Evolutionary conservation across 1,284 basidiomycete species (phyloP).

Genomic region (Trametes versicolor): DNA sequence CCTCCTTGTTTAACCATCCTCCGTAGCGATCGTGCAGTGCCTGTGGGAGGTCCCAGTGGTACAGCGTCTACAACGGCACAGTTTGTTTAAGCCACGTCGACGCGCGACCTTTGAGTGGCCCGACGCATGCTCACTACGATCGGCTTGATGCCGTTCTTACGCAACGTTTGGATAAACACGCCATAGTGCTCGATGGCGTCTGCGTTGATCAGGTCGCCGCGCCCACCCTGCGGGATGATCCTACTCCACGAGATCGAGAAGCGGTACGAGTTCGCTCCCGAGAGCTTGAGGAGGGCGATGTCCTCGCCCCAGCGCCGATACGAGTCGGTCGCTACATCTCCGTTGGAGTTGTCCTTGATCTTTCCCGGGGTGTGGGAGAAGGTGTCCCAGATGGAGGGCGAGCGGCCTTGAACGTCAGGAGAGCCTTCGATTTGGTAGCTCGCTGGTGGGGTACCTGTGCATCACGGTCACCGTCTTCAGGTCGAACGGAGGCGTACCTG

Average conservation of each 20-base stretch:
- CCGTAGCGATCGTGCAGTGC: conserved; percentile 75
- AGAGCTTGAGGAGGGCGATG: conserved; percentile 63
- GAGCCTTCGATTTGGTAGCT: conserved; percentile 73
- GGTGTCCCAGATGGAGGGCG: conserved; percentile 78
- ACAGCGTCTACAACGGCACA: conserved; percentile 65
- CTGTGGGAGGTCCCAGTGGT: conserved; percentile 84
- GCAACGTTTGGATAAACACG: conserved; percentile 69
- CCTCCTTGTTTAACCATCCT: conserved; percentile 75
- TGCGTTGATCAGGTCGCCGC: conserved; percentile 72
- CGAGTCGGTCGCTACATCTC: conserved; percentile 76
- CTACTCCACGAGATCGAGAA: conserved; percentile 83
- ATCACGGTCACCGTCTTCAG: background rate
- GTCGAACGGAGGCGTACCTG: conserved; percentile 31
- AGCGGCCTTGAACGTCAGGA: conserved; percentile 60
- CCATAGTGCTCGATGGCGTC: conserved; percentile 73
- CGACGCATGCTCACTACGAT: conserved; percentile 65
- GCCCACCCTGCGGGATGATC: conserved; percentile 76
- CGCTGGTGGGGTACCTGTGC: conserved; percentile 27
- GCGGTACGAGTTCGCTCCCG: conserved; percentile 47
- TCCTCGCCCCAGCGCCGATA: conserved; percentile 76
- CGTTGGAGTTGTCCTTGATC: conserved; percentile 70
- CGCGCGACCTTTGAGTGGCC: too few relatives aligned
- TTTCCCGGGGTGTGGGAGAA: conserved; percentile 73
- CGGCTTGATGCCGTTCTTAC: conserved; percentile 69
- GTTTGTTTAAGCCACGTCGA: too few relatives aligned